Conservation (phyloP, 768 basidiomycete genomes). For the Macrocybe gigantea region DNA sequence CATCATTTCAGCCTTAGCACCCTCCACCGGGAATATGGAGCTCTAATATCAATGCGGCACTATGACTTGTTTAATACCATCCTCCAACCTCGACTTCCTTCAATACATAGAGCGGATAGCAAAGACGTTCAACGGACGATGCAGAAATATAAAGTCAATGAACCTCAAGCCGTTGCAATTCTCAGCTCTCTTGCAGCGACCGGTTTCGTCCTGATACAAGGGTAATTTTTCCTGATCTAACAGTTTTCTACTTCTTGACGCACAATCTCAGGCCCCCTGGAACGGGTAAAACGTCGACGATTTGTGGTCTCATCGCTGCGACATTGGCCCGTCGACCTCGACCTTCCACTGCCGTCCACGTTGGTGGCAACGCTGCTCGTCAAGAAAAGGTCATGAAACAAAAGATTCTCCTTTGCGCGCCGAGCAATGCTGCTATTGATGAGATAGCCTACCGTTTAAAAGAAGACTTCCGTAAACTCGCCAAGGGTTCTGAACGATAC, state of each 20-base stretch:
- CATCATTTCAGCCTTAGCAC: slow-evolving; percentile 70
- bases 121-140: slow-evolving; percentile 61
- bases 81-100: slow-evolving; percentile 58
- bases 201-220: slow-evolving; percentile 93
- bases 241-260: background rate
- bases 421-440: slow-evolving; percentile 97
- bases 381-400: slow-evolving; percentile 37
- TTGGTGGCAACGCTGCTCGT: slow-evolving; percentile 31
- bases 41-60: slow-evolving; percentile 75
- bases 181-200: slow-evolving; percentile 59
- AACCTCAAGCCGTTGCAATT: slow-evolving; percentile 92
- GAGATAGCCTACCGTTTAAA: slow-evolving; percentile 88
- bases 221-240: slow-evolving; percentile 39
- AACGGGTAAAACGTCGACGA: slow-evolving; percentile 98
- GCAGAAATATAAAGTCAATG: slow-evolving; percentile 71
- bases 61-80: slow-evolving; percentile 75
- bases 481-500: slow-evolving; percentile 47
- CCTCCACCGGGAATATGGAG: slow-evolving; percentile 86
- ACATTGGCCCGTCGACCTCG: slow-evolving; percentile 67
- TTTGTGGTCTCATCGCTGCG: slow-evolving; percentile 86
- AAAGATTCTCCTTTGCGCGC: slow-evolving; percentile 88
- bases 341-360: slow-evolving; percentile 43
- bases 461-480: slow-evolving; percentile 60
- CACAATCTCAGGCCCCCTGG: slow-evolving; percentile 73
- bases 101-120: slow-evolving; percentile 34